Evolutionary conservation across 805 yeast genomes (phyloP).

Genomic region (Candida takata): DNA sequence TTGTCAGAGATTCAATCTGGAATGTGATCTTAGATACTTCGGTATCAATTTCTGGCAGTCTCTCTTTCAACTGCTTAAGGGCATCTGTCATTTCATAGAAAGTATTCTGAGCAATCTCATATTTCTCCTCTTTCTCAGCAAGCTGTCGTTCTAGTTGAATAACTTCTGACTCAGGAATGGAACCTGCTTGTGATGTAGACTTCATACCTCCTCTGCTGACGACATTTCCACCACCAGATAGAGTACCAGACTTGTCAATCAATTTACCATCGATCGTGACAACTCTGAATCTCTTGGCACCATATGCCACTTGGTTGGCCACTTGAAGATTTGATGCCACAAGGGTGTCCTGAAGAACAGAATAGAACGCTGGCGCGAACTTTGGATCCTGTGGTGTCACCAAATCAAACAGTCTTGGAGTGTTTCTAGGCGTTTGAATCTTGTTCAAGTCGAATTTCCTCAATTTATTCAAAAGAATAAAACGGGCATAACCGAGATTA

Average conservation of each 20-base stretch:
- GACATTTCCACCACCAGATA: constrained; percentile 91
- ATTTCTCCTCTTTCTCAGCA: constrained; percentile 44
- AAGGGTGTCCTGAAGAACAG: constrained; percentile 78
- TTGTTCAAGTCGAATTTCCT: constrained; percentile 51
- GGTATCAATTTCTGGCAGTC: constrained; percentile 62
- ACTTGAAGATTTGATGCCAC: constrained; percentile 73
- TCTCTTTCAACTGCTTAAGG: constrained; percentile 50
- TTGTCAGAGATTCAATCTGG: constrained; percentile 55
- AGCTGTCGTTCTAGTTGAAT: constrained; percentile 46
- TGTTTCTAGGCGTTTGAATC: constrained; percentile 65
- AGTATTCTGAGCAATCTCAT: constrained; percentile 41
- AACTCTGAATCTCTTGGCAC: constrained; percentile 72
- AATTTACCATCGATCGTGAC: constrained; percentile 90
- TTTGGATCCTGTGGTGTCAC: constrained; percentile 58
- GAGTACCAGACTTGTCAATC: constrained; percentile 89
- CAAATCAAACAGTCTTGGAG: constrained; percentile 80
- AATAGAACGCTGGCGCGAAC: constrained; percentile 83
- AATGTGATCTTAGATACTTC: constrained; percentile 50
- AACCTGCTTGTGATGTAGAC: constrained; percentile 29
- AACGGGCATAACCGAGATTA: constrained; percentile 82
- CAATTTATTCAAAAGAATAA: constrained; percentile 72
- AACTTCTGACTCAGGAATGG: constrained; percentile 52
- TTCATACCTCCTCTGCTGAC: constrained; percentile 74
- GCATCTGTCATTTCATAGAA: constrained; percentile 54
- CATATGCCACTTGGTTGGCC: constrained; percentile 87